Evolutionary conservation across 139 green algal genomes (phyloP).

Genomic region (Auxenochlorella protothecoides): DNA sequence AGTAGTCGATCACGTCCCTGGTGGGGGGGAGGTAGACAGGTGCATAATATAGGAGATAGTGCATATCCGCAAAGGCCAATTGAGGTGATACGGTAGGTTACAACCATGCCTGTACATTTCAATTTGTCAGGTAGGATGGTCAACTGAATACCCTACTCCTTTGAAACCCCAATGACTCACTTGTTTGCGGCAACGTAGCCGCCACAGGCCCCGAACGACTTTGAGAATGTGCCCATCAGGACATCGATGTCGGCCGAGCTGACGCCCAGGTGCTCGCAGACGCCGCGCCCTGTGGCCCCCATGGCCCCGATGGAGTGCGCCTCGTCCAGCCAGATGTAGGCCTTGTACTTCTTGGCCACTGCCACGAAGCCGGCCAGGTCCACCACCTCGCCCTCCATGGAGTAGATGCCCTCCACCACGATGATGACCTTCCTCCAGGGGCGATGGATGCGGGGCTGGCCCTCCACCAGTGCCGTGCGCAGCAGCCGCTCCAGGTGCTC

Average conservation of each 20-base stretch:
- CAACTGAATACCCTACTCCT: too few relatives aligned
- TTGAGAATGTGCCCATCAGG: constrained; percentile 99
- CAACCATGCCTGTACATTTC: too few relatives aligned
- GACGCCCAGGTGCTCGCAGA: constrained; percentile 85
- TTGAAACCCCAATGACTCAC: too few relatives aligned
- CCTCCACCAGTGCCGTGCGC: constrained; percentile 69
- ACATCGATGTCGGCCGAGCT: constrained; percentile 72
- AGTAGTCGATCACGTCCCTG: constrained; percentile 55
- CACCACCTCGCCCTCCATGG: constrained; percentile 94
- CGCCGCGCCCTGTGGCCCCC: constrained; percentile 63
- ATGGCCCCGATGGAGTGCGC: constrained; percentile 96
- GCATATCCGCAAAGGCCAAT: too few relatives aligned
- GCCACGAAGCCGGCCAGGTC: constrained; percentile 75
- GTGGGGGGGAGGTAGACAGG: too few relatives aligned
- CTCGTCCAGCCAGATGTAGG: constrained; percentile 98
- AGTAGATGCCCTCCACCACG: constrained; percentile 96
- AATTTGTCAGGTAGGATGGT: too few relatives aligned
- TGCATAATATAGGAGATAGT: too few relatives aligned
- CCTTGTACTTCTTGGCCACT: constrained; percentile 88
- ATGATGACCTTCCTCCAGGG: constrained; percentile 96
- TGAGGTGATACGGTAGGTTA: too few relatives aligned
- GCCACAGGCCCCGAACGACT: constrained; percentile 93
- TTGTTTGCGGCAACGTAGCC: constrained; percentile 78
- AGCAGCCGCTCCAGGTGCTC: constrained; percentile 80
- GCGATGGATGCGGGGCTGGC: constrained; percentile 79